Conservation (phyloP, 176 grass and related monocot species). For the Oryza australiensis region DNA sequence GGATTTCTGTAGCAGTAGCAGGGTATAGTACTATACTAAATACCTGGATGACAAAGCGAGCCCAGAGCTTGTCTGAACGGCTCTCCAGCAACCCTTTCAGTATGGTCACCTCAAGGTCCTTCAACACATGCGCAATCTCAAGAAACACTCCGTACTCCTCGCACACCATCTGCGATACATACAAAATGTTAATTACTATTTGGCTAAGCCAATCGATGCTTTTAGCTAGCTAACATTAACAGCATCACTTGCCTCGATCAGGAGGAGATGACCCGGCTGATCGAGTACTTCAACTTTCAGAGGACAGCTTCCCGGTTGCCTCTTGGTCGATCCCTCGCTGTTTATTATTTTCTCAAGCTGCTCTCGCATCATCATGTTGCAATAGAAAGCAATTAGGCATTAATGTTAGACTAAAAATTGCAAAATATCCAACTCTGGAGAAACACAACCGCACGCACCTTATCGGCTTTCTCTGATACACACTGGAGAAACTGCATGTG, state of each 20-base stretch:
- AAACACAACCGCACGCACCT: conserved; percentile 19
- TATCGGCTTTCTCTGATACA: conserved; percentile 64
- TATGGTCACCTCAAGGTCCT: conserved; percentile 54
- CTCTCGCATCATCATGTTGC: neutral
- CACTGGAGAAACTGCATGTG: conserved; percentile 72
- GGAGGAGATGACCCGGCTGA: conserved; percentile 66
- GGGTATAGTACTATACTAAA: neutral
- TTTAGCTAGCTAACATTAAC: neutral
- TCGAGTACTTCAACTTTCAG: conserved; percentile 72
- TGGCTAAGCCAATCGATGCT: neutral
- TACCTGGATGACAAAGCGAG: conserved; percentile 67
- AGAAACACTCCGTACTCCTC: conserved; percentile 57
- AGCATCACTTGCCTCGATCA: conserved; percentile 56
- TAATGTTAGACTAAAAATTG: neutral
- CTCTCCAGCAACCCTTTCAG: conserved; percentile 63
- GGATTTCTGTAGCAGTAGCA: neutral
- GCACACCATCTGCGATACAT: conserved; percentile 55
- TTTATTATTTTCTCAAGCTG: conserved; percentile 31
- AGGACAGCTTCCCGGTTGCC: conserved; percentile 43
- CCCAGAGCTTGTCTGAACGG: conserved; percentile 51
- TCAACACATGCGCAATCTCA: conserved; percentile 52
- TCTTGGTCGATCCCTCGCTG: conserved; percentile 12
- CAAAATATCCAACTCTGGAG: neutral
- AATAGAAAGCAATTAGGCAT: neutral
- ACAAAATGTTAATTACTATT: neutral